These are phyloP conservation scores for Colletotrichum siamense DNA, from an alignment of 2,329 filamentous ascomycete species.

Conservation along the genomic window DNA sequence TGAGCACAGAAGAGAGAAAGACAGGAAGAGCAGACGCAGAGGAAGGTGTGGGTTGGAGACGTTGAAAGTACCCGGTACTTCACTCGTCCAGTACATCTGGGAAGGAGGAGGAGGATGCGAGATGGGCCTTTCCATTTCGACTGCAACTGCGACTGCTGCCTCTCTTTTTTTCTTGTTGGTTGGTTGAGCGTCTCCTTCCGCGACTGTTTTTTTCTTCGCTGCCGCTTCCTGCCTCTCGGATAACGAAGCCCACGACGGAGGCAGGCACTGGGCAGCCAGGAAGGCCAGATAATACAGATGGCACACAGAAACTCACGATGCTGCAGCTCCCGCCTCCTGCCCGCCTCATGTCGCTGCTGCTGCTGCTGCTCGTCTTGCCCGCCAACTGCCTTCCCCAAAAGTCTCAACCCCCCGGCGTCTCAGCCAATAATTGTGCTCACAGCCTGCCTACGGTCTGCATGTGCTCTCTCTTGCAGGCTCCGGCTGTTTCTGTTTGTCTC, in stretches of 20 bases:
- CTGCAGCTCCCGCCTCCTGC: neutral
- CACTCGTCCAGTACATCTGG: neutral
- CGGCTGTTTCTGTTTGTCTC: conserved; percentile 14
- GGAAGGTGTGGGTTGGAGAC: neutral
- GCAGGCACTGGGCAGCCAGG: neutral
- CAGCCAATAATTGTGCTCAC: conserved; percentile 5
- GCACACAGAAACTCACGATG: conserved; percentile 8
- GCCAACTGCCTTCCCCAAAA: neutral
- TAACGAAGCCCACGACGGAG: neutral
- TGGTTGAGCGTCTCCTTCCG: neutral
- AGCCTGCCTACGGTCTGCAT: neutral
- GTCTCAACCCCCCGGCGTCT: neutral
- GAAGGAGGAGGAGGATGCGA: neutral
- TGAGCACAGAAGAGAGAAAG: neutral
- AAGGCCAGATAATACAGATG: neutral
- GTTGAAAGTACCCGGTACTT: conserved; percentile 11
- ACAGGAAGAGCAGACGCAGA: neutral
- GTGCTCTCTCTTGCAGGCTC: neutral
- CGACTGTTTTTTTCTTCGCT: neutral
- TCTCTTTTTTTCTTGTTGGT: neutral
- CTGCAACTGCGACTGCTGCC: neutral
- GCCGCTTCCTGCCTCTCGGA: neutral
- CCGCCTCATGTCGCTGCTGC: neutral
- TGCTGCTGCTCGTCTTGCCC: neutral
- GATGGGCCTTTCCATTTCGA: conserved; percentile 12